Conservation (phyloP, 345 rosid genomes). For the Rhizophora apiculata region DNA sequence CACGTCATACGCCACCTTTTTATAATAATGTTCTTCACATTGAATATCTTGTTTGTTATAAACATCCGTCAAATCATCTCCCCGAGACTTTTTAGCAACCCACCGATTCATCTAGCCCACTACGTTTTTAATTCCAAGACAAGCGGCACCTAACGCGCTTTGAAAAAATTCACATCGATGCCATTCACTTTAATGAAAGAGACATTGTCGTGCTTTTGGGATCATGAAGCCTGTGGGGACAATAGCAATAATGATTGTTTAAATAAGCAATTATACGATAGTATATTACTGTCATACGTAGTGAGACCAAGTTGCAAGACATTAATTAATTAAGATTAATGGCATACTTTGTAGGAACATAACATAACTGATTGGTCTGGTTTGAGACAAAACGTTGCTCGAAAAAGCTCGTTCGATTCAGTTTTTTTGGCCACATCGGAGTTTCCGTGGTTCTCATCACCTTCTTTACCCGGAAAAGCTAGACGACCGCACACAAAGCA, state of each 20-base stretch:
- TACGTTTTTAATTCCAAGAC: neutral
- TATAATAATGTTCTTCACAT: neutral
- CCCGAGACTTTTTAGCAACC: conserved; percentile 15
- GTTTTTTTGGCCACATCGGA: conserved; percentile 58
- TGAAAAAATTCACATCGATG: no score
- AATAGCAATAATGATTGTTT: conserved; percentile 13
- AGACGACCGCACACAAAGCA: conserved; percentile 79
- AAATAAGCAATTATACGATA: neutral
- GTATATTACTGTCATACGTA: conserved; percentile 8
- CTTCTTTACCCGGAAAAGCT: conserved; percentile 77
- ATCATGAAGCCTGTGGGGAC: conserved; percentile 15
- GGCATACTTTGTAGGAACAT: neutral
- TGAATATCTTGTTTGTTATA: neutral
- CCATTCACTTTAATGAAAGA: neutral
- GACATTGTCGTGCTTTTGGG: conserved; percentile 5
- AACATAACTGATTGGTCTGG: conserved; percentile 15
- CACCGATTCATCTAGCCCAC: neutral
- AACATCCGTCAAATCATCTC: conserved; percentile 3
- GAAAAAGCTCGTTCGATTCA: conserved; percentile 52
- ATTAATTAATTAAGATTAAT: conserved; percentile 14
- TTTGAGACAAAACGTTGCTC: neutral
- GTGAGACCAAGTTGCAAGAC: conserved; percentile 10
- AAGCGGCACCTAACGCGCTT: no score
- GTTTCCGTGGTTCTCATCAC: conserved; percentile 65
- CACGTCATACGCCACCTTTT: no score